These are phyloP conservation scores for Dendryphion nanum DNA, from an alignment of 2,329 filamentous ascomycete species.

Conservation along the genomic window DNA sequence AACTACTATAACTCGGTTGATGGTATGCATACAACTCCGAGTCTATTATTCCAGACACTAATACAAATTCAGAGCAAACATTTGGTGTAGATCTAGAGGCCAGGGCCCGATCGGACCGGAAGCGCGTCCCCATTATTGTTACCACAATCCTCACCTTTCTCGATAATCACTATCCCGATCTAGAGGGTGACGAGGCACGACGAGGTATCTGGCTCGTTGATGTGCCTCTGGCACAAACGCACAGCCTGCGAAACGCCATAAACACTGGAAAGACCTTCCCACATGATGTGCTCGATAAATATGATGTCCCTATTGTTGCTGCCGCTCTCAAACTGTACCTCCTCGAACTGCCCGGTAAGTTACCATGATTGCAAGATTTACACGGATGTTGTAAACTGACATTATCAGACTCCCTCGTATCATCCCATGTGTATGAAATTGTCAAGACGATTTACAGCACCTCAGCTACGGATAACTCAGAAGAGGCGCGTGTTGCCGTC, in stretches of 20 bases:
- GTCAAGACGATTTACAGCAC: conserved; percentile 96
- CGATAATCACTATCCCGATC: conserved; percentile 94
- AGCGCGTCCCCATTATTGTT: conserved; percentile 88
- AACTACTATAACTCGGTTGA: conserved; percentile 99
- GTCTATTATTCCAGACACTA: too few species aligned
- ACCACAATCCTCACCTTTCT: conserved; percentile 93
- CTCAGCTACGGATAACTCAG: conserved; percentile 63
- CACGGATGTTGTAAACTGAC: conserved; percentile 2
- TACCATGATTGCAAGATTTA: not conserved
- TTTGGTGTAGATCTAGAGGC: conserved; percentile 98
- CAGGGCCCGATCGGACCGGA: conserved; percentile 86
- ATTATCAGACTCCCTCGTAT: conserved; percentile 84
- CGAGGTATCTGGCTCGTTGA: conserved; percentile 93
- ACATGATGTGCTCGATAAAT: conserved; percentile 75
- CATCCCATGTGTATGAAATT: conserved; percentile 97
- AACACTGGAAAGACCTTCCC: conserved; percentile 84
- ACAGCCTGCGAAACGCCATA: conserved; percentile 76
- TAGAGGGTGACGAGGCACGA: conserved; percentile 92
- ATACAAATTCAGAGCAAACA: conserved; percentile 81
- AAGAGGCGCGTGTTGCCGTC: conserved; percentile 79
- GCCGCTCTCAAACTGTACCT: conserved; percentile 92
- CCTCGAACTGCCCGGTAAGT: conserved; percentile 84
- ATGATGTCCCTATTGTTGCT: conserved; percentile 91
- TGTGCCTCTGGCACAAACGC: conserved; percentile 79
- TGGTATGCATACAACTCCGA: conserved; percentile 48